Base-by-base conservation (phyloP, 2,329 filamentous ascomycete genomes). In the Diaporthe aspalathi region DNA sequence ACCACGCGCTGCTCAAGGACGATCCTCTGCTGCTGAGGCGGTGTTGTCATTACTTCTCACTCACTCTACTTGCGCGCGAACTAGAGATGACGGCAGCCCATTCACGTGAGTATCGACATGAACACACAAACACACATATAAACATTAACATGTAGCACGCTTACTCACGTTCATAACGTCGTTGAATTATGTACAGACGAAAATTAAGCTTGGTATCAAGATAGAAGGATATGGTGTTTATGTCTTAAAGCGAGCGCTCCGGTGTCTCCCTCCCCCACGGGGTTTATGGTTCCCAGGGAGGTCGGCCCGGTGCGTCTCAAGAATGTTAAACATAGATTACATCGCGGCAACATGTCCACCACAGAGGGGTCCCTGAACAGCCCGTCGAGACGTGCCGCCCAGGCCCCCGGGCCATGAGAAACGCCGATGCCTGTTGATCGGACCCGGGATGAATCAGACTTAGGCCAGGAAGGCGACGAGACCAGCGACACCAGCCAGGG, bases 401-500 rank as follows among this genome's bases (percentile, higher is more conserved):
- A 76, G 75, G 74, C 72, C 35, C 67, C 75, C 77, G 75, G 78
- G 75, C 79, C 76, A 77, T 81, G 57, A 72, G 67, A 79, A n/a
- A 77, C 81, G 79, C 80, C 81, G 78, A 80, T 78, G 78, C 82
- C 82, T 35, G 9, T 9, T 2, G 22, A 16, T 52, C 43, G 32
- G n/a, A 54, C 24, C 22, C 27, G 20, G 7, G 45, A 20, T 1
- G 22, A 27, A 14, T 29, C 50, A 35, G 65, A 67, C 27, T 87
- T 90, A 90, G 80, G 84, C 85, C 78, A 90, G 81, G 78, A 88
- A 81, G 78, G 86, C 88, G 73, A 82, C 84, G 70, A 87, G 79
- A 82, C 86, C 88, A 81, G 85, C 88, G 62, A 82, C 84, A 75
- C 84, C 87, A 79, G 88, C 88, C 78, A 89, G 81, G 78, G 85